phyloP scores from a whole-genome alignment of 129 eudicot species.

The Pseudognaphalium luteoalbum region DNA sequence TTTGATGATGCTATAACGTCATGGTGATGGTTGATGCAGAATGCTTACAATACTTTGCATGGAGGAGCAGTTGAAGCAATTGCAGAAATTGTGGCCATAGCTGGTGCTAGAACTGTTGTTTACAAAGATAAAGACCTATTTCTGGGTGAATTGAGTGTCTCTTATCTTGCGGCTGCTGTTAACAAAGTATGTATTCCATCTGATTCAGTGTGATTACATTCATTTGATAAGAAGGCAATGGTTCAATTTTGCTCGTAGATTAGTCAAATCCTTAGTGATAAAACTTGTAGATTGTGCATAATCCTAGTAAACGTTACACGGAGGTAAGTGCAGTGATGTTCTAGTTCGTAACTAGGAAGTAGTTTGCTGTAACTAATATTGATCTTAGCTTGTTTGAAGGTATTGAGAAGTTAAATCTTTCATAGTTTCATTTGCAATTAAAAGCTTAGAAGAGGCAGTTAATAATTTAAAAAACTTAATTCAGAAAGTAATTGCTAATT shows the following conservation, averaged over 20 bases:
- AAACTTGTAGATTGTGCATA: not conserved
- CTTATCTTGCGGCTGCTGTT: slow-evolving; percentile 73
- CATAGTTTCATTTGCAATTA: not conserved
- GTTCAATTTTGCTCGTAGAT: slow-evolving; percentile 3
- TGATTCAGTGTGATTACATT: too few species aligned
- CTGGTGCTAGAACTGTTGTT: slow-evolving; percentile 92
- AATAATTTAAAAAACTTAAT: not conserved
- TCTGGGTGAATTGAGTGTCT: slow-evolving; percentile 77
- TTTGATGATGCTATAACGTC: not conserved
- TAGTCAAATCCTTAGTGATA: not conserved
- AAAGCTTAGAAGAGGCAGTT: not conserved
- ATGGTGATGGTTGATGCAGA: slow-evolving; percentile 40
- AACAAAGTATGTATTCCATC: slow-evolving; percentile 49
- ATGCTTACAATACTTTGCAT: slow-evolving; percentile 72
- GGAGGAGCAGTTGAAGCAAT: slow-evolving; percentile 88
- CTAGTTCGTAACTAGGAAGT: not conserved
- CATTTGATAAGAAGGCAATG: too few species aligned
- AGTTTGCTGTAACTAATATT: not conserved
- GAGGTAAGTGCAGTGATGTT: not conserved
- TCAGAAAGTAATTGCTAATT: not conserved
- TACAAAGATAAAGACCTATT: slow-evolving; percentile 71
- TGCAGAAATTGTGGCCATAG: slow-evolving; percentile 62
- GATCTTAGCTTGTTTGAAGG: slow-evolving; percentile 2
- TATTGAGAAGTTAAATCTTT: slow-evolving; percentile 1
- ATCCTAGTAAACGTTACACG: not conserved